Base-by-base conservation (phyloP, 2,329 filamentous ascomycete species). In the Hypoxylon sp. region DNA sequence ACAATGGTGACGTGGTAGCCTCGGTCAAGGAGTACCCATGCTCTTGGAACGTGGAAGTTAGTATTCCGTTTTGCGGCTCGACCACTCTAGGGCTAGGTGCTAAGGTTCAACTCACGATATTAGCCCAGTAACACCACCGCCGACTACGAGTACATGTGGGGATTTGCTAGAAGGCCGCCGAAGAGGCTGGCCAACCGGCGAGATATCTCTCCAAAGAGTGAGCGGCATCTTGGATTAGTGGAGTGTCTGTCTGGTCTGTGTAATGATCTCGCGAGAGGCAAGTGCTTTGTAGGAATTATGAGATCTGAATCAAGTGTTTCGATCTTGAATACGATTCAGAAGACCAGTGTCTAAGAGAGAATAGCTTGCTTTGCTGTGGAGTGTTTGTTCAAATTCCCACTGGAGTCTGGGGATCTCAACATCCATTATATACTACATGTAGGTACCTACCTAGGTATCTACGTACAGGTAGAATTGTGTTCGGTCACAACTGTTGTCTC, bases 1-100 rank as follows among this genome's bases (percentile, higher is more conserved):
- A 83, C 47, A 29, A 84, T 76, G 3, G 81, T 83, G 61, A 83
- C 81, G 25, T 73, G 76, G 70, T 82, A 82, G 4, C 82, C 81
- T 19, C 75, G 73, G 56, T 83, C 82, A 1, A 83, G 74, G 8
- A 83, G 74, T 9, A 78, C 71, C 81, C 82, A 84, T 2, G 81
- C 52, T 2, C 74, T 75, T n/a, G 8, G 19, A 37, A 55, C 19
- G 7, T 9, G n/a, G n/a, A 11, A 37, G 56, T 70, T 30, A 69
- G 53, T 27, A 37, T 48, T 32, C n/a, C 29, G 14, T 34, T 45
- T 6, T 61, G n/a, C 16, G 43, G 16, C 19, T 21, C 5, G 7
- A 4, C 16, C 9, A 23, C 23, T 16, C 27, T 14, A 37, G 5
- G 14, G 2, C 5, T 30, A 3, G 27, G 21, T 39, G 27, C 21